A percentile compares a stretch with the other conserved stretches of the same genome.
Conservation (phyloP, 345 rosid species). For the Bruguiera gymnorhiza region DNA sequence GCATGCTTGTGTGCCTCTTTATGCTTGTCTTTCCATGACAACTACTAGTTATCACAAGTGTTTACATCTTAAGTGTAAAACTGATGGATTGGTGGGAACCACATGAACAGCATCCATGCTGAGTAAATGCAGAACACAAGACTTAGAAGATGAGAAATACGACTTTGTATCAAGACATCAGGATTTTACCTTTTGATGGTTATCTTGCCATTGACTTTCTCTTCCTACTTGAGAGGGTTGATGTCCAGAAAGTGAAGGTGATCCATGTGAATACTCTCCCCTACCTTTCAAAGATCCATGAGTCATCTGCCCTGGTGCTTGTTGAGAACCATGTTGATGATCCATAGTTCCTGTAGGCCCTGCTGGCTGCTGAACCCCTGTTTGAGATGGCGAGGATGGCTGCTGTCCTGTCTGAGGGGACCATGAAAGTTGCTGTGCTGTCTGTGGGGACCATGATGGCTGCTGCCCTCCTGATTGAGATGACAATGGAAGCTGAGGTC, state of each 20-base stretch:
- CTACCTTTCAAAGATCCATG: background rate
- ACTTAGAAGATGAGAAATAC: too few relatives aligned
- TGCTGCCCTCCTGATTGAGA: constrained; percentile 15
- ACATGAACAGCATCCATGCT: too few relatives aligned
- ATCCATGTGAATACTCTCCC: background rate
- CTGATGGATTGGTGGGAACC: too few relatives aligned
- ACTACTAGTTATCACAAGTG: too few relatives aligned
- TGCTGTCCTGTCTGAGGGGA: constrained; percentile 4
- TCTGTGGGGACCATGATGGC: background rate
- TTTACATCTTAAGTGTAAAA: too few relatives aligned
- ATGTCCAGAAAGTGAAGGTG: constrained; percentile 1
- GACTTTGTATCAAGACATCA: background rate
- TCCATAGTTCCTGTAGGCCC: background rate
- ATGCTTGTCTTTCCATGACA: too few relatives aligned
- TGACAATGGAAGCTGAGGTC: background rate
- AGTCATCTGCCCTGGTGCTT: constrained; percentile 7
- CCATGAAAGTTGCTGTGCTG: too few relatives aligned
- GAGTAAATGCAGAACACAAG: too few relatives aligned
- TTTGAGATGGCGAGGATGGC: background rate
- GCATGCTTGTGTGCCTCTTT: too few relatives aligned
- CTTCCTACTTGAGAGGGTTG: background rate
- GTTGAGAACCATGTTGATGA: background rate
- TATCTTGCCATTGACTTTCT: constrained; percentile 9
- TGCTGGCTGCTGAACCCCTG: background rate
- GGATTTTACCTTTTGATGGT: constrained; percentile 9